Evolutionary conservation across 805 yeast species (phyloP), one percentile per base, ranked within the genome.

Genomic region (Cyberlindnera bimundalis): DNA sequence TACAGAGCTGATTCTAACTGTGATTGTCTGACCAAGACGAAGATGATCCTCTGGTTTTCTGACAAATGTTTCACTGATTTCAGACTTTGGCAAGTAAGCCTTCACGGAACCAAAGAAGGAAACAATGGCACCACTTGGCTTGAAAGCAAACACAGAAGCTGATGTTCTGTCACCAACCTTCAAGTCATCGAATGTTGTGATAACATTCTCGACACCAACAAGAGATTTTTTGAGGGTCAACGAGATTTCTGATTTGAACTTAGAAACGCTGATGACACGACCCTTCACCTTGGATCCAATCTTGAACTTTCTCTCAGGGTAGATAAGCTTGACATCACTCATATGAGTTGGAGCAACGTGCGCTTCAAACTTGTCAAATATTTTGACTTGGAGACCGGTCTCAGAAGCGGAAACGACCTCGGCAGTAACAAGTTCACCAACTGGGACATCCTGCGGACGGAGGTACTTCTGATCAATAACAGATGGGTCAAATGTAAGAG

Each of bases 251-350:
- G 74, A 71, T 38, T 67, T 66, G 33, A 56, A 65, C 29, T 59
- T 52, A 32, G 72, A 65, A 17, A 75, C 71, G 39, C 64, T 70
- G 50, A 87, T 62, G 11, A 88, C 74, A 65, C 95, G 77, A 47
- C 82, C 93, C 53, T 74, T 84, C 23, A 87, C 86, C 51, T 81
- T 84, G 31, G 83, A 68, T 10, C 96, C 98, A 32, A 81, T 79
- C 62, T 85, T 86, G 71, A 82, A 91, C 56, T 88, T 87, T 68
- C 93, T 77, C 64, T 93, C 98, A 6, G 99, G 99, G 57, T 91
- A 83, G 3, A 79, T 78, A 48, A 91, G 70, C 58, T 79, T 82
- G 43, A 84, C 73, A 61, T 93, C 99, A 51, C 95, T 81, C 62
- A 93, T 76, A 54, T 91, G 96, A 19, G 67, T 57, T 20, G 78